Evolutionary conservation across 164 flowering plant species (phyloP).

Genomic region (Sextonia rubra): DNA sequence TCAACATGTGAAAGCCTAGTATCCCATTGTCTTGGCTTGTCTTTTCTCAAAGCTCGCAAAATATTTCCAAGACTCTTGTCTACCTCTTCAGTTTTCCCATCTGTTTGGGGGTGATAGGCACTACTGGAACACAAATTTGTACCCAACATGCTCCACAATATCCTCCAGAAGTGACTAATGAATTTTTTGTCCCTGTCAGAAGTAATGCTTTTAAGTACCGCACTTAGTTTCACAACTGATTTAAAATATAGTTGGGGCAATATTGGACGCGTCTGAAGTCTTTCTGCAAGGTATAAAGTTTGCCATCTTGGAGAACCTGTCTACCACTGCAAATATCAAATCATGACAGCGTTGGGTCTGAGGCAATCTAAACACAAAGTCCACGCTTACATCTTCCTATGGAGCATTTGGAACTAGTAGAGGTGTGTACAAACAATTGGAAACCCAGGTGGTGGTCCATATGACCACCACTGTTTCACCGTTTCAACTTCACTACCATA

Average conservation of each 20-base stretch:
- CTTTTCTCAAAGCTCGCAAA: neutral
- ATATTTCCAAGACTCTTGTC: neutral
- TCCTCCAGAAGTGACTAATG: neutral
- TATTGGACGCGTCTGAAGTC: neutral
- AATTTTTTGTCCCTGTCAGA: neutral
- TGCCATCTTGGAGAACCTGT: slow-evolving; percentile 5
- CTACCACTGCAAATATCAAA: neutral
- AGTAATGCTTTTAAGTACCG: neutral
- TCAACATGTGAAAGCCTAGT: neutral
- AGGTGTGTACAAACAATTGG: no score
- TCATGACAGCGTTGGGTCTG: neutral
- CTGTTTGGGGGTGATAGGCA: neutral
- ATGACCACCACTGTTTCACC: no score
- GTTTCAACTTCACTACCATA: no score
- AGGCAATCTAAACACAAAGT: neutral
- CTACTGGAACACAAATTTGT: neutral
- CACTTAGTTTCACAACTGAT: neutral
- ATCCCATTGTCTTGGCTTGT: neutral
- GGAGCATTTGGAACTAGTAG: neutral
- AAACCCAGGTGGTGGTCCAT: no score
- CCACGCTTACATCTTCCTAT: neutral
- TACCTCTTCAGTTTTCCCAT: neutral
- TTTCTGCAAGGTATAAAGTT: neutral
- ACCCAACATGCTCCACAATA: neutral
- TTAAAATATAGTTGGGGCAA: neutral